phyloP scores from a whole-genome alignment of 768 basidiomycete species.

The Dioszegia hungarica region DNA sequence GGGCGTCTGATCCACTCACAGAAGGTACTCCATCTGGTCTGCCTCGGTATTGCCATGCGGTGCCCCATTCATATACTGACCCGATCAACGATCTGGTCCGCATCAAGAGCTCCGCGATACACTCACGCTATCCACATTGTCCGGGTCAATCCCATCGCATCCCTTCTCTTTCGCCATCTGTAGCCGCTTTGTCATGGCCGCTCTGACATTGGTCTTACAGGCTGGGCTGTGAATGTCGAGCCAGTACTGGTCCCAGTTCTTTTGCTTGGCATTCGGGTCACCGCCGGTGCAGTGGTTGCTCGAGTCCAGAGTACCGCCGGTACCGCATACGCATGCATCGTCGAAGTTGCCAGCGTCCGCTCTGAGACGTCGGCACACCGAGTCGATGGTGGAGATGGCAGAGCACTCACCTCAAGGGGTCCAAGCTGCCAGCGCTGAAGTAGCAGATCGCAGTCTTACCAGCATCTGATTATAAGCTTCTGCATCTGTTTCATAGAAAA shows the following conservation, averaged over 20 bases:
- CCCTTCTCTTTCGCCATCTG: constrained; percentile 14
- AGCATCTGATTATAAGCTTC: not conserved
- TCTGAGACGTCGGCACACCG: too few species aligned
- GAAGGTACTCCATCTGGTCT: constrained; percentile 25
- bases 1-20: not conserved
- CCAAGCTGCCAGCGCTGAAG: constrained; percentile 28
- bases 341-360: constrained; percentile 11
- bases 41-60: constrained; percentile 23
- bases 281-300: not conserved
- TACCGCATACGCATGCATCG: constrained; percentile 24
- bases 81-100: not conserved
- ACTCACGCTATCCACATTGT: constrained; percentile 37
- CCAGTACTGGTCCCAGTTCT: constrained; percentile 30
- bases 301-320: constrained; percentile 3
- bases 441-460: constrained; percentile 34
- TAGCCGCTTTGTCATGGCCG: constrained; percentile 14
- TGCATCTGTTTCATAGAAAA: not conserved
- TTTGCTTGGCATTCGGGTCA: constrained; percentile 8
- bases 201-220: constrained; percentile 18
- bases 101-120: not conserved
- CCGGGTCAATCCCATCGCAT: constrained; percentile 32
- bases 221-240: constrained; percentile 17
- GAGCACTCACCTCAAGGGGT: constrained; percentile 18
- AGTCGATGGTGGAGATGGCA: not conserved
- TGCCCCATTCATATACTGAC: constrained; percentile 18